These are phyloP conservation scores for Turnera subulata DNA, from an alignment of 345 rosid genomes.

Conservation along the genomic window DNA sequence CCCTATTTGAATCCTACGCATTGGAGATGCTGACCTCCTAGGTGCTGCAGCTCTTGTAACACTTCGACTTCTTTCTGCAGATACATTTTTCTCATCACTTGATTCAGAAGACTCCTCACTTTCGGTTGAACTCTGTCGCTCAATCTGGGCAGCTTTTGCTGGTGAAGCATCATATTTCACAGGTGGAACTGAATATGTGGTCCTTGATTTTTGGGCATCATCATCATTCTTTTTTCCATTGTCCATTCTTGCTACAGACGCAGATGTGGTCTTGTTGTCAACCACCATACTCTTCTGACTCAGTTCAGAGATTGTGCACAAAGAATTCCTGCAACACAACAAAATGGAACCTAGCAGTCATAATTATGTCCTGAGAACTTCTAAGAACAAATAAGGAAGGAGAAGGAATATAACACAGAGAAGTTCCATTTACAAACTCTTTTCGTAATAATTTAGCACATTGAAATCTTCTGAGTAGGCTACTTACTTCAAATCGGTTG, in stretches of 20 bases:
- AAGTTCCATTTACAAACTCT: conserved; percentile 6
- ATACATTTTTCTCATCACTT: conserved; percentile 36
- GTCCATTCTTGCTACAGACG: conserved; percentile 12
- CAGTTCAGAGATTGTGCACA: conserved; percentile 28
- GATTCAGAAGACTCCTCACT: conserved; percentile 43
- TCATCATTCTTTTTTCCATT: conserved; percentile 20
- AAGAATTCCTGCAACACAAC: conserved; percentile 31
- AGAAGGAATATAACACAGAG: conserved; percentile 3
- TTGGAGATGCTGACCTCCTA: conserved; percentile 69
- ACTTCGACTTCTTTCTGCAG: conserved; percentile 51
- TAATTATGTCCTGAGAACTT: not conserved
- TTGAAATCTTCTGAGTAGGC: conserved; percentile 5
- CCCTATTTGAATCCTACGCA: conserved; percentile 66
- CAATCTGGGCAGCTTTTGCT: conserved; percentile 56
- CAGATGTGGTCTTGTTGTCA: conserved; percentile 18
- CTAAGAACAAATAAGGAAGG: not conserved
- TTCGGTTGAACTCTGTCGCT: conserved; percentile 41
- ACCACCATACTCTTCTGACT: conserved; percentile 18
- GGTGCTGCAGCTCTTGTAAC: conserved; percentile 47
- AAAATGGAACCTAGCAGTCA: conserved; percentile 2
- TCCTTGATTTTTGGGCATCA: conserved; percentile 27
- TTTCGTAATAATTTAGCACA: not conserved
- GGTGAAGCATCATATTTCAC: conserved; percentile 60
- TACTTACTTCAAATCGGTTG: conserved; percentile 49
- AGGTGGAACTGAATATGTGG: conserved; percentile 22